Conservation (phyloP, 2,329 filamentous ascomycete genomes). For the Neopestalotiopsis rosae region DNA sequence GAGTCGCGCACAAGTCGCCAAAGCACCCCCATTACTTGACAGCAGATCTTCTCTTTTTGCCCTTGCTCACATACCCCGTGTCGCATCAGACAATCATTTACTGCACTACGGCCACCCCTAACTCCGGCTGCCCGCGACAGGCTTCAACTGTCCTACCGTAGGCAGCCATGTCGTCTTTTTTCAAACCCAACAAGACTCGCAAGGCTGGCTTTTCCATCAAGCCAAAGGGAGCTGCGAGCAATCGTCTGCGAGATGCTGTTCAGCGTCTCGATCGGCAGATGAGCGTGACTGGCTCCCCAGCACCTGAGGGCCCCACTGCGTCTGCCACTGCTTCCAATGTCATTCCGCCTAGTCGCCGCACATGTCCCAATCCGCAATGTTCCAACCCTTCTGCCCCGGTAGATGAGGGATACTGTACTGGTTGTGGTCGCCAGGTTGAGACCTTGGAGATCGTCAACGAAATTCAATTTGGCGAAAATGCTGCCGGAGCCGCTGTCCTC, state of each 20-base stretch:
- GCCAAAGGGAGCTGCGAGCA: conserved; percentile 51
- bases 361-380: conserved; percentile 66
- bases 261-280: conserved; percentile 31
- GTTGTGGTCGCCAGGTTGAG: conserved; percentile 83
- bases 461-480: conserved; percentile 87
- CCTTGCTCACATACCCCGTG: background rate
- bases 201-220: conserved; percentile 44
- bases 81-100: background rate
- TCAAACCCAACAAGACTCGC: conserved; percentile 45
- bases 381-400: conserved; percentile 60
- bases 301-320: conserved; percentile 23
- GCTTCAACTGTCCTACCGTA: background rate
- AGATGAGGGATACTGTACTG: conserved; percentile 74
- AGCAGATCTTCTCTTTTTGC: background rate
- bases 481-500: conserved; percentile 84
- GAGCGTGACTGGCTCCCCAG: conserved; percentile 28
- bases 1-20: background rate
- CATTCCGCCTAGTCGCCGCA: conserved; percentile 42
- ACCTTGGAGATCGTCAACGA: conserved; percentile 92
- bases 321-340: conserved; percentile 24
- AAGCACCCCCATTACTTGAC: background rate
- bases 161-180: conserved; percentile 51
- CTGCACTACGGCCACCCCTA: background rate
- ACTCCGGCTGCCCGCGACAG: conserved; percentile 9
- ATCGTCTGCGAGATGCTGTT: conserved; percentile 54